phyloP scores from a whole-genome alignment of 805 yeast genomes.

The Candida quercuum region DNA sequence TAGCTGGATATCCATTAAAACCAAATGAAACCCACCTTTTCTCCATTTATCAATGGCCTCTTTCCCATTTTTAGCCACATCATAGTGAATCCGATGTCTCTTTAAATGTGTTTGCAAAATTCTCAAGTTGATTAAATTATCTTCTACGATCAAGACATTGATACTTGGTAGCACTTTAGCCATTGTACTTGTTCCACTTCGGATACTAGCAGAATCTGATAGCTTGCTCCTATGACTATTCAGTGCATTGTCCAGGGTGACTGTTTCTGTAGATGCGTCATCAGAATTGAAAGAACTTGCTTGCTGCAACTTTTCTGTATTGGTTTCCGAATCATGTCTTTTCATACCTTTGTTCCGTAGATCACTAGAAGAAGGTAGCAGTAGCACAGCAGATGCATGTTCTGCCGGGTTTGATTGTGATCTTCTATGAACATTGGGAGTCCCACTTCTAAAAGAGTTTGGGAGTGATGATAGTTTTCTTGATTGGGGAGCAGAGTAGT shows the following conservation, averaged over 20 bases:
- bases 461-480: slow-evolving; percentile 18
- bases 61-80: slow-evolving; percentile 86
- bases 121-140: slow-evolving; percentile 88
- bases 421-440: slow-evolving; percentile 16
- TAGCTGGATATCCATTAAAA: slow-evolving; percentile 93
- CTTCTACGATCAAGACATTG: slow-evolving; percentile 91
- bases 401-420: slow-evolving; percentile 23
- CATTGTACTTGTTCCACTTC: slow-evolving; percentile 24
- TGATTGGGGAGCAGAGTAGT: slow-evolving; percentile 1
- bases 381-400: slow-evolving; percentile 20
- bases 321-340: too few species aligned
- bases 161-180: slow-evolving; percentile 79
- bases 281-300: neutral
- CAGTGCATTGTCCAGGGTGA: too few species aligned
- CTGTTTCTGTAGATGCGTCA: neutral
- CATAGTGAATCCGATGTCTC: slow-evolving; percentile 77
- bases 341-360: neutral
- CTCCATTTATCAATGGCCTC: slow-evolving; percentile 96
- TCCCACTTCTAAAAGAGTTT: slow-evolving; percentile 4
- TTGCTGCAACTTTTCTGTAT: too few species aligned
- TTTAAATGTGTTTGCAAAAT: slow-evolving; percentile 85
- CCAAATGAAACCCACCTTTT: slow-evolving; percentile 89
- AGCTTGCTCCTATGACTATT: neutral
- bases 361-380: slow-evolving; percentile 15
- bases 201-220: slow-evolving; percentile 2